Evolutionary conservation across 345 rosid genomes (phyloP), one percentile per base, ranked within the genome.

Genomic region (Zanthoxylum bungeanum): DNA sequence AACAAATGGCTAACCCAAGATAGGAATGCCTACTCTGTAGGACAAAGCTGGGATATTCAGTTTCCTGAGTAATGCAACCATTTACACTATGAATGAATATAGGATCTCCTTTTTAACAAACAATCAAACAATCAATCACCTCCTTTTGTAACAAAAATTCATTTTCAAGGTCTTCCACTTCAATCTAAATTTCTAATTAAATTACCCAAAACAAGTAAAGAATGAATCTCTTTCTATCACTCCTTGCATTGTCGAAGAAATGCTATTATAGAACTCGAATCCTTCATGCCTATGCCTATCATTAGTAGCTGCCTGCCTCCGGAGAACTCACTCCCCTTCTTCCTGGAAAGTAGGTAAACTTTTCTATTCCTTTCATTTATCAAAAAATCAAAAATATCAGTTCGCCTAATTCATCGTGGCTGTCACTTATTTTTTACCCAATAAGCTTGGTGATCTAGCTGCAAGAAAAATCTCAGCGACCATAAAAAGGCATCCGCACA

Each of bases 261-360:
- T 55, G 34, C 8, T 50, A 33, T 34, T 59, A 9, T 49, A 72
- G 63, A 57, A 60, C 62, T 24, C 27, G 49, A 39, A 65, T 47
- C 60, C 70, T 53, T 60, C 69, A 5, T 50, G 50, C 72, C 73
- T 12, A 12, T 50, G 50, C 72, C 73, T 12, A n/a, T n/a, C n/a
- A n/a, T n/a, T n/a, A n/a, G n/a, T n/a, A n/a, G n/a, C n/a, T n/a
- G n/a, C n/a, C n/a, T n/a, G n/a, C n/a, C n/a, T n/a, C n/a, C n/a
- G n/a, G n/a, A n/a, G 52, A 69, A 75, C 72, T 39, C 33, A 44
- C 17, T 59, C 68, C 76, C 68, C 73, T 40, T 78, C 81, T 73
- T 30, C 59, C 51, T 10, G 49, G 70, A 36, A 25, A 76, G 30
- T 36, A 33, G 42, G 47, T n/a, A n/a, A 57, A 39, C 53, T 49